Percentiles rank a stretch among this genome's conserved stretches.
These are phyloP conservation scores for Cyclotella choctawhatcheeana DNA, from an alignment of 108 stramenopile species.

Conservation along the genomic window DNA sequence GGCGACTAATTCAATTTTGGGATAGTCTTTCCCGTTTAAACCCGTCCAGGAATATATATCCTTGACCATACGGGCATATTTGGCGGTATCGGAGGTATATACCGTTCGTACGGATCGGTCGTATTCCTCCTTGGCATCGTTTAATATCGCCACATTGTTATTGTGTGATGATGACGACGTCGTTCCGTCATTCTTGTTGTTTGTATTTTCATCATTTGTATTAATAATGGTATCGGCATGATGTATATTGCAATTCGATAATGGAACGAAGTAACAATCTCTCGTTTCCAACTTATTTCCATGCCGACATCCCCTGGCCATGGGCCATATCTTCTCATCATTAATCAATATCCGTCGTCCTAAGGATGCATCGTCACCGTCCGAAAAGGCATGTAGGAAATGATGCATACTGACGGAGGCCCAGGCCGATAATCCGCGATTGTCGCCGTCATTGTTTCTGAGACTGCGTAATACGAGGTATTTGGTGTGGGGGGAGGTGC, in stretches of 20 bases:
- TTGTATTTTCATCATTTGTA: background rate
- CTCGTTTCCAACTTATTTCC: conserved; percentile 47
- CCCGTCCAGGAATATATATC: conserved; percentile 34
- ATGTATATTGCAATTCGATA: conserved; percentile 22
- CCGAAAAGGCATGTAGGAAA: too few relatives aligned
- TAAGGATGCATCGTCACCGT: too few relatives aligned
- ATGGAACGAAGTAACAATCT: conserved; percentile 48
- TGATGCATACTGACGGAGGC: too few relatives aligned
- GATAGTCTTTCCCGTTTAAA: conserved; percentile 19
- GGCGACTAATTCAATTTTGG: conserved; percentile 19
- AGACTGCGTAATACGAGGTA: too few relatives aligned
- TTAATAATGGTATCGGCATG: conserved; percentile 21
- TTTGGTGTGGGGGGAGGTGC: too few relatives aligned
- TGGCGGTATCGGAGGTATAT: conserved; percentile 23
- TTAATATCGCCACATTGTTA: too few relatives aligned
- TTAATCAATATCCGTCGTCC: conserved; percentile 33
- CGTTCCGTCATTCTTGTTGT: too few relatives aligned
- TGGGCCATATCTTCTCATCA: conserved; percentile 42
- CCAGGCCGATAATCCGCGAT: too few relatives aligned
- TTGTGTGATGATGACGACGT: too few relatives aligned
- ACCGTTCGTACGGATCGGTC: conserved; percentile 30
- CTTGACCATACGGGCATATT: conserved; percentile 8
- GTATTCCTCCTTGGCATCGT: conserved; percentile 21
- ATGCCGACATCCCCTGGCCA: conserved; percentile 37
- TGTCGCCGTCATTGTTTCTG: too few relatives aligned